Evolutionary conservation across 2,329 filamentous ascomycete genomes (phyloP), one percentile per base, ranked within the genome.

Genomic region (Alternaria consortialis): DNA sequence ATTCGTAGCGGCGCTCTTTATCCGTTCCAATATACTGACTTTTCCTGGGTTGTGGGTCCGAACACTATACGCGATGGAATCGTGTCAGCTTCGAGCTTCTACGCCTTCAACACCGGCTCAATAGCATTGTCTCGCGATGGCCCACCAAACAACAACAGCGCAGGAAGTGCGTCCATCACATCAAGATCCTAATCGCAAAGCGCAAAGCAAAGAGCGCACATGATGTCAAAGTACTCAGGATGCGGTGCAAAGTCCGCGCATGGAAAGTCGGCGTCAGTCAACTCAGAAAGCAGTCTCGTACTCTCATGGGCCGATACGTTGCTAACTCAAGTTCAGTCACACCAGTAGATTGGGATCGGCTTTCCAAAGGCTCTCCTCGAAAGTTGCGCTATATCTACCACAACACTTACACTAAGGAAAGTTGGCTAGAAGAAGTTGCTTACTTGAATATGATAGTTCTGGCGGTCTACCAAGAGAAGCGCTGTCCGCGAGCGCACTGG

Each of bases 1-100:
- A 12, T 42, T 23, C 20, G 39, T 42, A 25, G 8, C 17, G 9
- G 29, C 15, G 43, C 5, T 17, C 5, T 13, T 17, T 0, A 15
- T 31, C 12, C 8, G 20, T 40, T 36, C 12, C 5, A 52, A 3
- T n/a, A 23, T 12, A 13, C 37, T 40, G 37, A 7, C 9, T 40
- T 40, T 23, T 12, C 17, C 9, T 23, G 40, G 54, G 44, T 4
- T 56, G 44, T 17, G 6, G 54, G 4, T 51, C 27, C 20, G 37
- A 51, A 29, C 44, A 57, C 36, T 57, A 32, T 32, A 57, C 37
- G 36, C 46, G 17, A 13, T 47, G 47, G 11, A 57, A 57, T 20
- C 46, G 17, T 20, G 36, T 27, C 20, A 39, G 47, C 44, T 47
- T 15, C 17, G 36, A 51, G 11, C 46, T 15, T 37, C 54, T 44